Conservation (phyloP, 768 basidiomycete genomes). For the Suillus fuscotomentosus region DNA sequence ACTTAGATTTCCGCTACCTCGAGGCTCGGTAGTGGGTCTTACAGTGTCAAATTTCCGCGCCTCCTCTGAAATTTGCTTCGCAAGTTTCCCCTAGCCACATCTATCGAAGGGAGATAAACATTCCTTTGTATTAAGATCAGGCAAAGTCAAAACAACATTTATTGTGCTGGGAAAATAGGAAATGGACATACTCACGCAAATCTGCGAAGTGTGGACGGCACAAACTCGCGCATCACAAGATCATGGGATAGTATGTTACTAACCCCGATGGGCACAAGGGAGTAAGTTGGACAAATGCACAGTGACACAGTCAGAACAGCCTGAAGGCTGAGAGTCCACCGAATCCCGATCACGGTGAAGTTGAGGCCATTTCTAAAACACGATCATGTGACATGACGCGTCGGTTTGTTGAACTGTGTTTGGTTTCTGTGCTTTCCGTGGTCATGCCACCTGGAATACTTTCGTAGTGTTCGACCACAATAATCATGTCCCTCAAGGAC, state of each 20-base stretch:
- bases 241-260: neutral
- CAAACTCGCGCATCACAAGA: neutral
- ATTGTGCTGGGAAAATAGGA: neutral
- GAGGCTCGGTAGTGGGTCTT: neutral
- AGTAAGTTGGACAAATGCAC: neutral
- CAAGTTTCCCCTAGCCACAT: neutral
- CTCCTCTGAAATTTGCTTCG: too few species aligned
- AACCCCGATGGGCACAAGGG: neutral
- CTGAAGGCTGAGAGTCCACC: neutral
- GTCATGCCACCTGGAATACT: neutral
- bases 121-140: neutral
- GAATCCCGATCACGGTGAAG: neutral
- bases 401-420: constrained; percentile 24
- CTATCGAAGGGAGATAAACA: neutral
- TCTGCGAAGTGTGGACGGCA: neutral
- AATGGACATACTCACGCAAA: neutral
- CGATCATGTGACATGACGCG: constrained; percentile 34
- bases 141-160: neutral
- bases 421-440: constrained; percentile 12
- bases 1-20: neutral
- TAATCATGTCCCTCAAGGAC: constrained; percentile 37
- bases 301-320: neutral
- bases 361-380: constrained; percentile 10
- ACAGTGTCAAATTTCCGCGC: neutral
- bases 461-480: constrained; percentile 9